Base-by-base conservation (phyloP, 2,329 filamentous ascomycete genomes). In the Gnomoniopsis smithogilvyi region DNA sequence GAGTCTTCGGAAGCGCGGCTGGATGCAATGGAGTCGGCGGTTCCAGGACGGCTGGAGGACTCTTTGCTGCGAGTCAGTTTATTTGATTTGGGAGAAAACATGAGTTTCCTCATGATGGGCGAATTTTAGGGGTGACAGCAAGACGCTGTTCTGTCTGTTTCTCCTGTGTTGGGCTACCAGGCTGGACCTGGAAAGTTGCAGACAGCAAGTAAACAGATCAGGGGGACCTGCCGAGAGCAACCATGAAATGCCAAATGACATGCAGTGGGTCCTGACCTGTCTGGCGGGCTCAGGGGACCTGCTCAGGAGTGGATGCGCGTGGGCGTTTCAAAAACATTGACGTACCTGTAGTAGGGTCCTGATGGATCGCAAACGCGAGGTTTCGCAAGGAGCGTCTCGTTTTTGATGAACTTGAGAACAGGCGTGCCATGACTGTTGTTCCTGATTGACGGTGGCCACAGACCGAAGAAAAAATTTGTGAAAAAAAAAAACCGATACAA, bases 331-430 rank as follows among this genome's bases (percentile, higher is more conserved):
- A 24, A 26, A 60, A 54, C 49, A 34, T 47, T 55, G 51, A 63
- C 69, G 64, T 68, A 73, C 70, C 66, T 61, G 62, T 65, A 56
- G 62, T 65, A 56, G 67, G 56, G 65, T 68, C 66, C 48, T 63
- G 64, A 58, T 69, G 66, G 58, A 68, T 67, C 34, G 59, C 58
- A 53, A 69, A 69, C 53, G 51, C 60, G 43, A 63, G 51, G 43
- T 52, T 62, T 24, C 50, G 57, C 46, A 63, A 62, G 55, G 67
- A 68, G 65, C 63, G 64, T 48, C 65, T 64, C 46, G 53, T 49
- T 50, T 51, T 54, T 21, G 49, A 54, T 41, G 53, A 46, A 12
- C 43, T 52, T 55, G 63, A 50, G 52, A 68, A 60, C 52, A 66
- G 65, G 62, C 66, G 67, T 61, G 65, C 64, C 69, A 71, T 71